These are phyloP conservation scores for Pseudonitzschia multiseries DNA, from an alignment of 108 stramenopile species.

Conservation along the genomic window DNA sequence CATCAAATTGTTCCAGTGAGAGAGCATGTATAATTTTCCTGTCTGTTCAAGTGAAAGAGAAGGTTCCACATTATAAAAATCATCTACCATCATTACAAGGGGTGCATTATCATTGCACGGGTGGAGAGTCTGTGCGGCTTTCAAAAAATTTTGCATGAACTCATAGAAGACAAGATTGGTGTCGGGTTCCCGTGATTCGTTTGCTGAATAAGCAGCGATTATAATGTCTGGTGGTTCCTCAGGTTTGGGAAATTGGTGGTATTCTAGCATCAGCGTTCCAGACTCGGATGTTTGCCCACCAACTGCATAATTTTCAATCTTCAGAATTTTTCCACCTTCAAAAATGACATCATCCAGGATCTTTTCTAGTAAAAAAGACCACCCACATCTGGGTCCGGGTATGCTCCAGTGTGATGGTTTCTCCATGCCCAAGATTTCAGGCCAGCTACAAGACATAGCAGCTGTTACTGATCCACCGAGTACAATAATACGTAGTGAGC, in stretches of 20 bases:
- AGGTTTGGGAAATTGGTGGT: slow-evolving; percentile 2
- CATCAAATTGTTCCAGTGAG: slow-evolving; percentile 8
- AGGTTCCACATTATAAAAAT: neutral
- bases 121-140: slow-evolving; percentile 19
- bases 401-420: neutral
- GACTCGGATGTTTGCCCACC: slow-evolving; percentile 3
- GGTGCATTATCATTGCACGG: slow-evolving; percentile 16
- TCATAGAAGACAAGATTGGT: neutral
- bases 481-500: neutral
- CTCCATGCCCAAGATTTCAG: neutral
- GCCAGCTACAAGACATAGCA: neutral
- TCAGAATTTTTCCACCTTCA: slow-evolving; percentile 1
- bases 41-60: neutral
- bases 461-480: slow-evolving; percentile 7
- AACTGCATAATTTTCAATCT: slow-evolving; percentile 11
- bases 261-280: neutral
- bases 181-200: slow-evolving; percentile 9
- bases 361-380: slow-evolving; percentile 10
- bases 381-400: slow-evolving; percentile 6
- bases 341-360: neutral
- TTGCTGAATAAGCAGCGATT: slow-evolving; percentile 17
- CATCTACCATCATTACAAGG: slow-evolving; percentile 17
- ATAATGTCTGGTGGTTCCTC: slow-evolving; percentile 8
- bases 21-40: neutral
- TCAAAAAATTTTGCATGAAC: slow-evolving; percentile 8